phyloP scores from a whole-genome alignment of 129 eudicot genomes.

The Calendula officinalis region DNA sequence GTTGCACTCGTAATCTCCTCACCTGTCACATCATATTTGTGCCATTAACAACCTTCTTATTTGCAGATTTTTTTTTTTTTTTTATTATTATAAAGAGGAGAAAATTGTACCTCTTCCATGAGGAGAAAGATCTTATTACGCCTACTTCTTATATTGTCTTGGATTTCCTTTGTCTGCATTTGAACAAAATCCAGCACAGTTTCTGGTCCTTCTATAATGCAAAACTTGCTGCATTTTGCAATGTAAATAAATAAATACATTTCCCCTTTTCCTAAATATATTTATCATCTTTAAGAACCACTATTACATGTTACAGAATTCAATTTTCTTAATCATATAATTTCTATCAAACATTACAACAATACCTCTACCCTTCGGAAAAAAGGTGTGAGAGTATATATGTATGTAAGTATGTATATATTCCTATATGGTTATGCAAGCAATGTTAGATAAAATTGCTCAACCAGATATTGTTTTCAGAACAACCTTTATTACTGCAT shows the following conservation, averaged over 20 bases:
- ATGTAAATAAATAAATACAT: slow-evolving; percentile 1
- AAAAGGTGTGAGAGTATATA: too few species aligned
- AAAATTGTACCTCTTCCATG: slow-evolving; percentile 81
- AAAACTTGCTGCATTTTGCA: slow-evolving; percentile 69
- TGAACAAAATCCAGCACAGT: slow-evolving; percentile 84
- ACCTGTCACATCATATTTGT: slow-evolving; percentile 40
- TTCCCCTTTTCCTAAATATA: background rate
- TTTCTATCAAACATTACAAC: too few species aligned
- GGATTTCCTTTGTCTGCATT: slow-evolving; percentile 88
- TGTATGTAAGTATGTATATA: too few species aligned
- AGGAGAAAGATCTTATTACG: slow-evolving; percentile 94
- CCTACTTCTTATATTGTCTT: slow-evolving; percentile 85
- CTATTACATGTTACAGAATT: too few species aligned
- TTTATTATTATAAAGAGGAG: too few species aligned
- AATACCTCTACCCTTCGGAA: too few species aligned
- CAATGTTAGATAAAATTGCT: too few species aligned
- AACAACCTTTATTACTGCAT: slow-evolving; percentile 67
- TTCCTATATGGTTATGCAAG: too few species aligned
- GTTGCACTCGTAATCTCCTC: slow-evolving; percentile 88
- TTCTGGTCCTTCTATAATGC: slow-evolving; percentile 98
- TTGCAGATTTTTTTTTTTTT: background rate
- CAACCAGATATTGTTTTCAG: slow-evolving; percentile 60
- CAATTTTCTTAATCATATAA: too few species aligned
- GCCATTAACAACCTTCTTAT: background rate
- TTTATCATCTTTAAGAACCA: background rate